Percentiles rank a stretch among this genome's conserved stretches.
phyloP scores from a whole-genome alignment of 768 basidiomycete species.

The Lentinula sp. region DNA sequence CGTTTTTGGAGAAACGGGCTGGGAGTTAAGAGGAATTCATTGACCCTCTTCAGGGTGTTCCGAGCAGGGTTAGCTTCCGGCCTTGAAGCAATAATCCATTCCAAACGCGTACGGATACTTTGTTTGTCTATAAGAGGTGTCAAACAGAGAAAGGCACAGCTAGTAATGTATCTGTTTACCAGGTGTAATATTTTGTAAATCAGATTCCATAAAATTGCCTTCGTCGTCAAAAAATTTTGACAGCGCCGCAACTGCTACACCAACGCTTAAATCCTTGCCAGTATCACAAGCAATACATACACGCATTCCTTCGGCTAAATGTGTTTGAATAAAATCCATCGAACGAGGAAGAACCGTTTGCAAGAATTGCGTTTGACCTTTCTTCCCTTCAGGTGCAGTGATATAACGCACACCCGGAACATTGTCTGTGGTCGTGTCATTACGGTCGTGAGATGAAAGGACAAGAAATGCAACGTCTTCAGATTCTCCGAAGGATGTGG shows the following conservation, averaged over 20 bases:
- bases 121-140: conserved; percentile 38
- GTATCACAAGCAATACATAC: conserved; percentile 49
- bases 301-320: conserved; percentile 27
- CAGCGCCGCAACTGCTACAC: conserved; percentile 54
- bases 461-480: conserved; percentile 21
- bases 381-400: conserved; percentile 38
- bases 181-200: background rate
- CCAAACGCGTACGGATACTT: conserved; percentile 63
- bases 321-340: conserved; percentile 35
- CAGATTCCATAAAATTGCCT: conserved; percentile 24
- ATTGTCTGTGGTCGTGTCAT: background rate
- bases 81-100: conserved; percentile 78
- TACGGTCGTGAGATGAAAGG: conserved; percentile 10
- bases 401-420: conserved; percentile 13
- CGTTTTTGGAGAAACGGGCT: conserved; percentile 4
- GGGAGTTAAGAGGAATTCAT: conserved; percentile 61
- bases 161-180: background rate
- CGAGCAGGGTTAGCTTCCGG: conserved; percentile 82
- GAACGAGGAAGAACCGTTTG: conserved; percentile 40
- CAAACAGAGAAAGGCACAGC: background rate
- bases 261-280: conserved; percentile 59
- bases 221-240: conserved; percentile 52
- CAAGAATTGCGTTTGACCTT: conserved; percentile 45
- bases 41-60: conserved; percentile 71
- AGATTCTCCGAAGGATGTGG: background rate